phyloP scores from a whole-genome alignment of 352 stramenopile species.

The Lagenidium sp. region DNA sequence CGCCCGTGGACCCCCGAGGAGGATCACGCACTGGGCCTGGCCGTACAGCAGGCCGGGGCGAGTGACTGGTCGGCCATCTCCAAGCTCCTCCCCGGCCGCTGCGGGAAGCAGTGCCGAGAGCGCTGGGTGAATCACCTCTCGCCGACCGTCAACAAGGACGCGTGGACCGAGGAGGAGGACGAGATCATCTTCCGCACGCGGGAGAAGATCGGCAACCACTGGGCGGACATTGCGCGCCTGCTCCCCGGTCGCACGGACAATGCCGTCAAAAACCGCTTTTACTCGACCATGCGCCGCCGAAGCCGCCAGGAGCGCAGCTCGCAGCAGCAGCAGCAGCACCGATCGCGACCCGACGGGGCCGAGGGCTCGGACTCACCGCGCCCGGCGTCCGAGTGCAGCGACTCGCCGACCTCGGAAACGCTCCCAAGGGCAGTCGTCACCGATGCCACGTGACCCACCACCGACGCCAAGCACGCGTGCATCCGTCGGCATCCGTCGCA shows the following conservation, averaged over 20 bases:
- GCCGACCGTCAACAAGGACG: conserved; percentile 91
- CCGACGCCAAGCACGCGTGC: too few relatives aligned
- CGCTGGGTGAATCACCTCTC: conserved; percentile 96
- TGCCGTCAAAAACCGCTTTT: conserved; percentile 95
- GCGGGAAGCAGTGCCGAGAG: conserved; percentile 95
- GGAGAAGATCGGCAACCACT: conserved; percentile 91
- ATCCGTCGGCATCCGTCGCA: too few relatives aligned
- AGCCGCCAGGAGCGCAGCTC: conserved; percentile 40
- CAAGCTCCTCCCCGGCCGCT: conserved; percentile 85
- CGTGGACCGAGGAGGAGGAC: conserved; percentile 92
- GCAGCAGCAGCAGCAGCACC: neutral
- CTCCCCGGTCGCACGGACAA: conserved; percentile 95
- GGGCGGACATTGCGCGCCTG: conserved; percentile 94
- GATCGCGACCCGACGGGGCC: neutral
- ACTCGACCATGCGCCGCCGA: conserved; percentile 69
- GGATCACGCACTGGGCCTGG: conserved; percentile 41
- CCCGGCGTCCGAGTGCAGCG: neutral
- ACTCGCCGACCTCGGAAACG: conserved; percentile 3
- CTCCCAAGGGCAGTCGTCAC: too few relatives aligned
- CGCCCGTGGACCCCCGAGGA: conserved; percentile 53
- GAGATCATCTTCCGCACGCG: conserved; percentile 71
- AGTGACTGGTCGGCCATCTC: conserved; percentile 93
- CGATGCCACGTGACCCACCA: too few relatives aligned
- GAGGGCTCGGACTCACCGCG: conserved; percentile 4
- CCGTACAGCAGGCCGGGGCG: conserved; percentile 41